Evolutionary conservation across 1,284 basidiomycete genomes (phyloP).

Genomic region (Rhodotorula sp.): DNA sequence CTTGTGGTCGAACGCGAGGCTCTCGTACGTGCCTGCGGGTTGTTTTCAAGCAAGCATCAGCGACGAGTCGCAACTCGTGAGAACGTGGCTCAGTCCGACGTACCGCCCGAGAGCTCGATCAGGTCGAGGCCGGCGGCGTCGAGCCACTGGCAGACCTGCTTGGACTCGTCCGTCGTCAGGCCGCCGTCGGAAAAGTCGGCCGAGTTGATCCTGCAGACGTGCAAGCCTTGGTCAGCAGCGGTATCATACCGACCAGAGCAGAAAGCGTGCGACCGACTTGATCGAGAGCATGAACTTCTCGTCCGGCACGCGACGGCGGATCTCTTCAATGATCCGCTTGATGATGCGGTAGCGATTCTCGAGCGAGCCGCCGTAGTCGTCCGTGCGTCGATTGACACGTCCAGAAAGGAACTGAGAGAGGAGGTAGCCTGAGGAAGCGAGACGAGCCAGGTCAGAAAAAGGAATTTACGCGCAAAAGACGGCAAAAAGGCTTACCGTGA

Average conservation of each 20-base stretch:
- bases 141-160: constrained; percentile 52
- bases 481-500: constrained; percentile 24
- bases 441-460: not conserved
- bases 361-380: constrained; percentile 51
- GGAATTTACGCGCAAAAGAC: too few species aligned
- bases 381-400: constrained; percentile 51
- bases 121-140: constrained; percentile 56
- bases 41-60: too few species aligned
- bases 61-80: too few species aligned
- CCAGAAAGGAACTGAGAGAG: constrained; percentile 45
- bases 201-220: constrained; percentile 34
- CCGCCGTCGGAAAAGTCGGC: constrained; percentile 52
- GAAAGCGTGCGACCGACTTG: constrained; percentile 47
- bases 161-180: constrained; percentile 53
- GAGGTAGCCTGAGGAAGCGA: constrained; percentile 12
- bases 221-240: not conserved
- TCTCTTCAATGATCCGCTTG: constrained; percentile 49
- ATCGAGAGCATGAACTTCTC: constrained; percentile 54
- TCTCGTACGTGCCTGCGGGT: not conserved
- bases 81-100: constrained; percentile 48
- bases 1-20: constrained; percentile 44
- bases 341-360: constrained; percentile 52
- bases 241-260: not conserved
- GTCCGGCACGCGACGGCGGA: constrained; percentile 47
- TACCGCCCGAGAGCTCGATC: constrained; percentile 56